phyloP scores from a whole-genome alignment of 345 rosid species.

The Euphorbia tirucalli region DNA sequence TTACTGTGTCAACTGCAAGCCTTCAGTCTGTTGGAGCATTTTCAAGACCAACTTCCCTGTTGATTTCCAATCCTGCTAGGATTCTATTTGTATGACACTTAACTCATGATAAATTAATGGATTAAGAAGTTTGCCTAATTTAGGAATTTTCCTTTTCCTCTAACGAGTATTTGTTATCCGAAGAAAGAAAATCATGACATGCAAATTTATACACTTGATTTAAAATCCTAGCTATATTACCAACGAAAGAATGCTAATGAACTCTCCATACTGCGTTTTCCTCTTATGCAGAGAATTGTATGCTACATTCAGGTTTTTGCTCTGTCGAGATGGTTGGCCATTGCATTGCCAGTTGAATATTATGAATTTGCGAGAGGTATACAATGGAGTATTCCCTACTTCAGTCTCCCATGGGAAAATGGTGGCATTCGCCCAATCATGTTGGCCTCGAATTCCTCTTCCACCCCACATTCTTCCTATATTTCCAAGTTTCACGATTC shows the following conservation, averaged over 20 bases:
- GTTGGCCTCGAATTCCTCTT: slow-evolving; percentile 50
- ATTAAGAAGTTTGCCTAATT: not conserved
- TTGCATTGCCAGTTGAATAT: slow-evolving; percentile 63
- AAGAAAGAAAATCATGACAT: no score
- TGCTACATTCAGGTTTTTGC: slow-evolving; percentile 93
- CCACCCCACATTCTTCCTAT: slow-evolving; percentile 49
- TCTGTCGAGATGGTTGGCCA: slow-evolving; percentile 76
- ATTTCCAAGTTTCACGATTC: slow-evolving; percentile 26
- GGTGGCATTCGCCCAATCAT: slow-evolving; percentile 50
- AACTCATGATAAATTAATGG: slow-evolving; percentile 12
- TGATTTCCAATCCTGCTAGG: slow-evolving; percentile 67
- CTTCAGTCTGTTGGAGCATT: slow-evolving; percentile 71
- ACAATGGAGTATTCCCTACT: slow-evolving; percentile 89
- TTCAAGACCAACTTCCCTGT: slow-evolving; percentile 48
- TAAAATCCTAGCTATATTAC: no score
- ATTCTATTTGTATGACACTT: slow-evolving; percentile 66
- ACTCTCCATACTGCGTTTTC: slow-evolving; percentile 9
- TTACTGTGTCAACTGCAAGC: slow-evolving; percentile 74
- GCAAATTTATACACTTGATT: no score
- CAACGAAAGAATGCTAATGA: no score
- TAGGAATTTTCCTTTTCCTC: not conserved
- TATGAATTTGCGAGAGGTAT: slow-evolving; percentile 66
- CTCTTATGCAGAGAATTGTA: slow-evolving; percentile 60
- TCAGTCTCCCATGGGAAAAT: slow-evolving; percentile 87
- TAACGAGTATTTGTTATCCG: no score